Evolutionary conservation across 1,139 yeast species (phyloP).

Genomic region (Suhomyces bolitotheri): DNA sequence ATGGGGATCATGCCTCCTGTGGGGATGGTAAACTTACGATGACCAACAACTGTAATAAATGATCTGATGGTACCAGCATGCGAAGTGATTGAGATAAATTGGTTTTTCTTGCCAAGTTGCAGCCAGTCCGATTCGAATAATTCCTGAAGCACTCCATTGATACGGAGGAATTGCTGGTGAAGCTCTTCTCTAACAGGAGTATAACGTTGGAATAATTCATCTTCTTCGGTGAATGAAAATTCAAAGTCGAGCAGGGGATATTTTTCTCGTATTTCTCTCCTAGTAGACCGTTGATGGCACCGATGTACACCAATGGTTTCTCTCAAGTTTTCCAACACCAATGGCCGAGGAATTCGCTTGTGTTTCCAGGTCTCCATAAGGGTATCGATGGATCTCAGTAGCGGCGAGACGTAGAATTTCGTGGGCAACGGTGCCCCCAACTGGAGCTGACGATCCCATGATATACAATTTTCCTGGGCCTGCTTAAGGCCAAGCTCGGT

Average conservation of each 20-base stretch:
- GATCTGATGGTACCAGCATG: constrained; percentile 65
- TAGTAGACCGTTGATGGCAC: constrained; percentile 61
- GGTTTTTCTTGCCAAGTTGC: constrained; percentile 10
- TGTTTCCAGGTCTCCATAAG: constrained; percentile 59
- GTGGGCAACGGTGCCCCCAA: constrained; percentile 57
- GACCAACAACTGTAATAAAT: constrained; percentile 52
- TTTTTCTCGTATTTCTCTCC: constrained; percentile 23
- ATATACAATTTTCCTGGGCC: constrained; percentile 46
- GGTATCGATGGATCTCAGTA: constrained; percentile 62
- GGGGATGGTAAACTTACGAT: constrained; percentile 54
- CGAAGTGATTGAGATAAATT: constrained; percentile 52
- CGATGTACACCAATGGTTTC: constrained; percentile 69
- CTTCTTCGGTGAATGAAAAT: constrained; percentile 49
- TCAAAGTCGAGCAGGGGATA: constrained; percentile 36
- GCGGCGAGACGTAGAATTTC: constrained; percentile 61
- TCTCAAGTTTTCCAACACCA: constrained; percentile 56
- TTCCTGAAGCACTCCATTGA: constrained; percentile 49
- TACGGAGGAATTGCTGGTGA: constrained; percentile 51
- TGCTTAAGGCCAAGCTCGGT: constrained; percentile 55
- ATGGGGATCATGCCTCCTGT: constrained; percentile 72
- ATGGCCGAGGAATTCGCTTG: constrained; percentile 35
- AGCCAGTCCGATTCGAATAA: constrained; percentile 43
- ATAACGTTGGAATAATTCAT: constrained; percentile 36
- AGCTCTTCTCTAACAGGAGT: constrained; percentile 41
- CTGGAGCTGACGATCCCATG: constrained; percentile 44